Evolutionary conservation across 495 filamentous ascomycete species (phyloP).

Genomic region (Glonium stellatum): DNA sequence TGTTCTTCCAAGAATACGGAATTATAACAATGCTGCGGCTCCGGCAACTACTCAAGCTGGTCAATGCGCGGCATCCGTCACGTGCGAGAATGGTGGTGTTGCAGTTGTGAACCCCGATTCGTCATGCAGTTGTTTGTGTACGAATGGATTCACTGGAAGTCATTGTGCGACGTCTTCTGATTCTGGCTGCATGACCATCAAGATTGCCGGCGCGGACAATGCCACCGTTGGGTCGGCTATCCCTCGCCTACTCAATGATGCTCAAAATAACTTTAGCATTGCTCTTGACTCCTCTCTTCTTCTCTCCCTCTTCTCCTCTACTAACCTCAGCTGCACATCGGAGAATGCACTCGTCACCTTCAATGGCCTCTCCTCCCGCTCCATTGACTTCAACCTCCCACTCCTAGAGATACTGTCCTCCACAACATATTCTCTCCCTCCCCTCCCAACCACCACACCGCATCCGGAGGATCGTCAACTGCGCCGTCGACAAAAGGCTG

Average conservation of each 20-base stretch:
- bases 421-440: background rate
- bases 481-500: background rate
- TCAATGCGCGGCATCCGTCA: constrained; percentile 34
- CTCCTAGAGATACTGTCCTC: background rate
- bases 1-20: constrained; percentile 51
- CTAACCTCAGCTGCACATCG: constrained; percentile 65
- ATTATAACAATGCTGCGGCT: constrained; percentile 30
- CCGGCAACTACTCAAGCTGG: constrained; percentile 3
- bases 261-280: constrained; percentile 66
- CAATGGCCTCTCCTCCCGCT: constrained; percentile 44
- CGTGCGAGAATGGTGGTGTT: constrained; percentile 76
- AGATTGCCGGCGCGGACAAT: constrained; percentile 47
- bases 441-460: constrained; percentile 2
- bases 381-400: constrained; percentile 14
- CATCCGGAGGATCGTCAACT: background rate
- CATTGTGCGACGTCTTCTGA: constrained; percentile 57
- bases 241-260: constrained; percentile 59
- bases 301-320: constrained; percentile 67
- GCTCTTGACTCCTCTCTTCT: constrained; percentile 58
- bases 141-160: constrained; percentile 76
- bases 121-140: constrained; percentile 77
- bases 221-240: constrained; percentile 77
- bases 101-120: constrained; percentile 54
- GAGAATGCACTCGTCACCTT: constrained; percentile 87
- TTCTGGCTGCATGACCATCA: constrained; percentile 64